Conservation (phyloP, 129 eudicot genomes). For the Daucus carota region DNA sequence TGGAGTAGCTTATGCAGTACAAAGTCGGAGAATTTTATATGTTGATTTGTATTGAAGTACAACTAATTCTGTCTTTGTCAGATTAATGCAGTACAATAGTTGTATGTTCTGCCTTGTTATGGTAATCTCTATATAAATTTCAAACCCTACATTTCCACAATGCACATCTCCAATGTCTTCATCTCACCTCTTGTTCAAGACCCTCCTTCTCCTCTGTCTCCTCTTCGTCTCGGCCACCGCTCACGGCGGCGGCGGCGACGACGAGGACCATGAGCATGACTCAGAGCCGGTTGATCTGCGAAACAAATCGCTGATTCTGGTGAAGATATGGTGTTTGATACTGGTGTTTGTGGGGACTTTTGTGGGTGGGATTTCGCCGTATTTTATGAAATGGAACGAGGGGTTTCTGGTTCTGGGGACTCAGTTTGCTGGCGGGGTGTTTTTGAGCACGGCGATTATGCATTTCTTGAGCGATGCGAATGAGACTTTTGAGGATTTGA, state of each 20-base stretch:
- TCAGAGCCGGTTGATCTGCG: slow-evolving; percentile 40
- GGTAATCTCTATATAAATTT: not conserved
- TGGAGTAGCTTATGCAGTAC: not conserved
- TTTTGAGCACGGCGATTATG: slow-evolving; percentile 77
- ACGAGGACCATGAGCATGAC: not conserved
- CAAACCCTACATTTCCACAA: not conserved
- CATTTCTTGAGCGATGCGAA: slow-evolving; percentile 83
- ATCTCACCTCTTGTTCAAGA: slow-evolving; percentile 13
- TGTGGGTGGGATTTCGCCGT: slow-evolving; percentile 70
- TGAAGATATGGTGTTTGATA: slow-evolving; percentile 74
- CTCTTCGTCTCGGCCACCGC: slow-evolving; percentile 44
- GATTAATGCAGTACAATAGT: slow-evolving; percentile 6
- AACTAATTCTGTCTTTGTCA: not conserved
- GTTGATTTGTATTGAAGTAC: not conserved
- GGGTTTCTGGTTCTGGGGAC: slow-evolving; percentile 67
- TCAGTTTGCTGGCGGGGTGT: slow-evolving; percentile 92
- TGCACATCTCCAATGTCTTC: slow-evolving; percentile 17
- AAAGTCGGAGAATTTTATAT: not conserved
- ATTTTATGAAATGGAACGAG: slow-evolving; percentile 77
- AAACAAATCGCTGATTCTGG: slow-evolving; percentile 43
- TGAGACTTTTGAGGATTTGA: slow-evolving; percentile 74
- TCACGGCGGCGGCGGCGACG: slow-evolving; percentile 27
- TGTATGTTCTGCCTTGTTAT: not conserved
- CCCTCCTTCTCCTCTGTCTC: slow-evolving; percentile 25
- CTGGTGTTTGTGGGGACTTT: slow-evolving; percentile 61